These are phyloP conservation scores for Apocynum venetum DNA, from an alignment of 257 asterid genomes.

Conservation along the genomic window DNA sequence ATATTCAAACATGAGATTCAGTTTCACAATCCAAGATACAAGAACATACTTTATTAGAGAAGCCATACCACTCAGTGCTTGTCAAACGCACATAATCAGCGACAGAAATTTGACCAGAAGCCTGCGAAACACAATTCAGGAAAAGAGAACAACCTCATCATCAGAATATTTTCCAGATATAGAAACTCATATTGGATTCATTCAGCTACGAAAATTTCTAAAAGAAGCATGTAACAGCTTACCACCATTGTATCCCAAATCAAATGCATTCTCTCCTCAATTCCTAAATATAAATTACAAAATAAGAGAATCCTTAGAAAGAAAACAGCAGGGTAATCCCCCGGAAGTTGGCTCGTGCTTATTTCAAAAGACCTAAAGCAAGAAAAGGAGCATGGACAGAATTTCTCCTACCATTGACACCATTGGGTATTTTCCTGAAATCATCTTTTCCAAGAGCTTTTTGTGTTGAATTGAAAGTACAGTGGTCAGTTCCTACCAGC, in stretches of 20 bases:
- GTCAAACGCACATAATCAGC: conserved; percentile 78
- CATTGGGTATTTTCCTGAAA: conserved; percentile 94
- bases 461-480: conserved; percentile 87
- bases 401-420: conserved; percentile 69
- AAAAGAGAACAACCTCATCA: background rate
- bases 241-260: conserved; percentile 99
- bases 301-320: conserved; percentile 6
- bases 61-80: conserved; percentile 81
- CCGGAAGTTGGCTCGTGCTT: background rate
- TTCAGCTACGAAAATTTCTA: background rate
- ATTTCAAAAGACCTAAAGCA: background rate
- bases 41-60: background rate
- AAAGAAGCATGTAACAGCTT: conserved; percentile 24
- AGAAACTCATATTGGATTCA: background rate
- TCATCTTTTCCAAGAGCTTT: conserved; percentile 79
- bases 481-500: conserved; percentile 98
- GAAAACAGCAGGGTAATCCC: background rate
- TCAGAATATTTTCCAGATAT: background rate
- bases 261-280: conserved; percentile 97
- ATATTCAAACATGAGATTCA: background rate
- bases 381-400: background rate
- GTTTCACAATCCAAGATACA: too few species aligned
- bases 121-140: conserved; percentile 35
- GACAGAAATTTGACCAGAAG: conserved; percentile 72
- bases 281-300: conserved; percentile 42